Base-by-base conservation (phyloP, 106 monocot species). In the Cymbidium sinense region DNA sequence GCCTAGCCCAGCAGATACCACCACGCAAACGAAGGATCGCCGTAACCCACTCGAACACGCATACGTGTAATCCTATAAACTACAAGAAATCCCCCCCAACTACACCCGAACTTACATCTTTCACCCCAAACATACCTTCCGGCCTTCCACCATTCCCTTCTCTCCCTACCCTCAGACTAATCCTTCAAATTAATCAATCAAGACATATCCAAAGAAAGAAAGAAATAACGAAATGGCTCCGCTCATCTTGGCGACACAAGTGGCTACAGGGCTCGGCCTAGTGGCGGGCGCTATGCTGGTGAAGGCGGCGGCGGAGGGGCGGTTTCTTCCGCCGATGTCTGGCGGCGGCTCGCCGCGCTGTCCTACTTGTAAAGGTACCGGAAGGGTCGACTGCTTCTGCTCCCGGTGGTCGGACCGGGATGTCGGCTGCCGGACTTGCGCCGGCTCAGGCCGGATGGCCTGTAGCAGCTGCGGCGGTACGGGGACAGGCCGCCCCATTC, bases 341-440 rank as follows among this genome's bases (percentile, higher is more conserved):
- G 86, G 79, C 9, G 50, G 74, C 1, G 74, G 74, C 9, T 54
- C 50, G 58, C 86, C 86, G 18, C 81, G 88, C 27, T 94, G 96
- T 54, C 34, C 83, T 2, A 85, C 82, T 7, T 96, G 96, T 82
- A 90, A 91, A 76, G 96, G 94, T 36, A 88, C 89, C 10, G 93
- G 93, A 11, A 85, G 88, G 35, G 85, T 91, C n/a, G 39, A 82
- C 6, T 96, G 96, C 81, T 23, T 96, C 34, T 96, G 96, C 84
- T 52, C 82, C 7, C 81, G 91, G 39, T 96, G 96, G 96, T 94
- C 96, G 9, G 96, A 96, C 84, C 91, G 93, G 28, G 96, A 96
- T 72, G 64, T 82, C 12, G 96, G 96, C 0, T 96, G 96, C 79
- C 82, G 96, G 5, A 81, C 96, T 11, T 96, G 96, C 37, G 87